phyloP scores from a whole-genome alignment of 2,329 filamentous ascomycete species.

The Penicillium sp. region DNA sequence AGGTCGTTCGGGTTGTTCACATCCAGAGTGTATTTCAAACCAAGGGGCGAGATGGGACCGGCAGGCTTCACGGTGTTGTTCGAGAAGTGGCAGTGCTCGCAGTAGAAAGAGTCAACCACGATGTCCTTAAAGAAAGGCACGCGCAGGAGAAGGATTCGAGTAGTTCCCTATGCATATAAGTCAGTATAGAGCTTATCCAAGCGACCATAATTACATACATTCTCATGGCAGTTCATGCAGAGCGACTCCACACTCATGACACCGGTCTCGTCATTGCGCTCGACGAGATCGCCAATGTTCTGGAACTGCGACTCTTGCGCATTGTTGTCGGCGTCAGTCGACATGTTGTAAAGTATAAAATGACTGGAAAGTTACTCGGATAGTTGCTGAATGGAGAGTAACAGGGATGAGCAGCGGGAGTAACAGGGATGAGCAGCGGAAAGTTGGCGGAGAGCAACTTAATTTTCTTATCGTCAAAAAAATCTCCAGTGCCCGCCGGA shows the following conservation, averaged over 20 bases:
- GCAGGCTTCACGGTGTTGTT: constrained; percentile 96
- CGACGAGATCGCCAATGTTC: constrained; percentile 47
- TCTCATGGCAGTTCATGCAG: constrained; percentile 85
- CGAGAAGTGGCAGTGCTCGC: constrained; percentile 83
- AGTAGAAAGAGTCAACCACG: constrained; percentile 95
- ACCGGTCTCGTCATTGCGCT: constrained; percentile 50
- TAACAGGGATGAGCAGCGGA: background rate
- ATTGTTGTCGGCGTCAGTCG: constrained; percentile 32
- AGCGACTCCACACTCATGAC: constrained; percentile 67
- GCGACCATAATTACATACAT: constrained; percentile 63
- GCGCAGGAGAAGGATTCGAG: constrained; percentile 82
- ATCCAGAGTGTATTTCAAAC: constrained; percentile 80
- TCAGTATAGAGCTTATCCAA: constrained; percentile 20
- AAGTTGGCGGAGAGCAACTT: background rate
- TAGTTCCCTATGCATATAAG: constrained; percentile 68
- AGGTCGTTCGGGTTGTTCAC: constrained; percentile 77
- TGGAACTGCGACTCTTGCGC: constrained; percentile 43
- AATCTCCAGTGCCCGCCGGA: constrained; percentile 35
- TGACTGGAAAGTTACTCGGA: constrained; percentile 1
- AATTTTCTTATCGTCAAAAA: constrained; percentile 28
- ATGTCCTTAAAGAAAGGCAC: constrained; percentile 98
- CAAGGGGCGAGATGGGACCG: constrained; percentile 71
- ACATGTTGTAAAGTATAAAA: constrained; percentile 34
- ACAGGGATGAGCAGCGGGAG: no score
- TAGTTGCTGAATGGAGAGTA: background rate